Conservation (phyloP, 164 flowering plant genomes). For the Kalanchoe fedtschenkoi region DNA sequence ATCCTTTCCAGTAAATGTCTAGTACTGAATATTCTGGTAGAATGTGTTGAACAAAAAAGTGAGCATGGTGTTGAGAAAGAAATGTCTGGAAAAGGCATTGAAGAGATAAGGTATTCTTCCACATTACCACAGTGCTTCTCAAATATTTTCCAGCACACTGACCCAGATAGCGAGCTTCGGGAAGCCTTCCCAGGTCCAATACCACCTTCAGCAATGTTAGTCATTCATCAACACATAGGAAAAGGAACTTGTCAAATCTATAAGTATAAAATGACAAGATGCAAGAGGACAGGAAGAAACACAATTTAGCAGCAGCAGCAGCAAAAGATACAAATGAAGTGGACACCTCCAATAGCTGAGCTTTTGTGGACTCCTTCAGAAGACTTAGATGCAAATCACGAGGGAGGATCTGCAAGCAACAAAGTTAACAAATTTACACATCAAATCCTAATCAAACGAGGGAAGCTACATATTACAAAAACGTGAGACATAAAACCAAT, state of each 20-base stretch:
- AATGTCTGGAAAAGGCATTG: neutral
- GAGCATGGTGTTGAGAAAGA: neutral
- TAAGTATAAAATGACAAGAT: too few relatives aligned
- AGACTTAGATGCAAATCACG: slow-evolving; percentile 40
- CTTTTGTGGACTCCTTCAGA: slow-evolving; percentile 31
- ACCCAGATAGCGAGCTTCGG: slow-evolving; percentile 59
- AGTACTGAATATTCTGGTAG: neutral
- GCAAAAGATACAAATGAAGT: neutral
- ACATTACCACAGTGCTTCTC: slow-evolving; percentile 42
- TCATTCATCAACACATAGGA: neutral
- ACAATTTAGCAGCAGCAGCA: neutral
- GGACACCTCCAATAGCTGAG: slow-evolving; percentile 49
- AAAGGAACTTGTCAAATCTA: neutral
- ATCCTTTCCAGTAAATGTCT: neutral
- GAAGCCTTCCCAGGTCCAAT: slow-evolving; percentile 56
- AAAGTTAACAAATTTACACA: neutral
- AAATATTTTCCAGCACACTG: slow-evolving; percentile 39
- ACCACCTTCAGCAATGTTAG: slow-evolving; percentile 29
- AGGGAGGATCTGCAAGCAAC: slow-evolving; percentile 43
- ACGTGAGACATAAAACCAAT: too few relatives aligned
- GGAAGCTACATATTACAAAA: too few relatives aligned
- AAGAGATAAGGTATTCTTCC: neutral
- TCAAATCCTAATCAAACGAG: neutral
- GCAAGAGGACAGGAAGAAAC: neutral
- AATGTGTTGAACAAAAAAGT: neutral